Evolutionary conservation across 495 filamentous ascomycete genomes (phyloP), one percentile per base, ranked within the genome.

Genomic region (Pseudevernia furfuracea): DNA sequence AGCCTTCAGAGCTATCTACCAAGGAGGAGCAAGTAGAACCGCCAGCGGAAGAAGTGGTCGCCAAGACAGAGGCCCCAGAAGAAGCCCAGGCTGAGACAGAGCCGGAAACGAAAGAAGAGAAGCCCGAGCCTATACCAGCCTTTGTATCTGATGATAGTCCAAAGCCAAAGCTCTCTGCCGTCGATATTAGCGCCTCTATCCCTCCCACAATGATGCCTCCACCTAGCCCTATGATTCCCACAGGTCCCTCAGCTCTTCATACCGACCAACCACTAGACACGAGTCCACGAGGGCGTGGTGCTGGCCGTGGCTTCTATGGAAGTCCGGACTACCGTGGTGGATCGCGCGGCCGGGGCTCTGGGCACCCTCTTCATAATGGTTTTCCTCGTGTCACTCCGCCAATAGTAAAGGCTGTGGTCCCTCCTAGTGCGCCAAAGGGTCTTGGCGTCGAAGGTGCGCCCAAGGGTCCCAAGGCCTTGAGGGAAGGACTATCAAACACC

Each of bases 391-490:
- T 73, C 21, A 43, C 68, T 41, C 28, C 55, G 34, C 34, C 41
- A 44, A 49, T 65, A 25, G 61, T 63, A 64, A 62, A 64, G 62
- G 62, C 73, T 48, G 65, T 68, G 41, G 62, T 69, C 7, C 64
- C 71, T 48, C 73, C 73, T 25, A 66, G 71, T 46, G 76, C 77
- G 66, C 78, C 78, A 0, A 73, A 74, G 69, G 84, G 83, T 17
- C 76, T 80, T 46, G 86, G 86, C n/a, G 86, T 89, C 53, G 84
- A 82, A 73, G 86, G 86, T 74, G 94, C 94, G 34, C 94, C 94
- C 37, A 94, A 88, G 59, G 94, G 91, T 2, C 94, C 94, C 4
- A 92, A 94, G 74, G 94, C 95, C 23, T 91, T 97, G 86, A 79
- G 95, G 66, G 85, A 93, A 70, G 92, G 92, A 23, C 81, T 87